Evolutionary conservation across 2,329 filamentous ascomycete species (phyloP).

Genomic region (Fusarium sambucinum): DNA sequence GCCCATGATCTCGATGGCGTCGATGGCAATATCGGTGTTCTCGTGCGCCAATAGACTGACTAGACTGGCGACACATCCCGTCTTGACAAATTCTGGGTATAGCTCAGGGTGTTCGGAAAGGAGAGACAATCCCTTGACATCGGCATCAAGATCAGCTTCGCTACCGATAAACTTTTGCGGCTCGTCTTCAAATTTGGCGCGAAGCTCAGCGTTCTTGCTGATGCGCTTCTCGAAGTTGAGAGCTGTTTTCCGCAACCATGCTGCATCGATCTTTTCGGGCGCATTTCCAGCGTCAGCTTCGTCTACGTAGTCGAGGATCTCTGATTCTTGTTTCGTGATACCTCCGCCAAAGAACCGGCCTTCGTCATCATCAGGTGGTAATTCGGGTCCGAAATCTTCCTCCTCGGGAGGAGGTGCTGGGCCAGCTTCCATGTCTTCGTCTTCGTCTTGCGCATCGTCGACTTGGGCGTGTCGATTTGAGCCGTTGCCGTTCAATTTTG

Average conservation of each 20-base stretch:
- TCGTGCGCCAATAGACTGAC: constrained; percentile 90
- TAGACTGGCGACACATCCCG: constrained; percentile 79
- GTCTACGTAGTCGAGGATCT: constrained; percentile 91
- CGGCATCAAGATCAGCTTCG: constrained; percentile 90
- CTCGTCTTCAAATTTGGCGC: constrained; percentile 84
- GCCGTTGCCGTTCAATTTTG: constrained; percentile 62
- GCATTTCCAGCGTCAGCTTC: constrained; percentile 54
- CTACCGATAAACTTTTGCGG: constrained; percentile 85
- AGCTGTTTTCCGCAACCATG: constrained; percentile 86
- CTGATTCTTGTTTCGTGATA: constrained; percentile 81
- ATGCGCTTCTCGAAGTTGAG: constrained; percentile 92
- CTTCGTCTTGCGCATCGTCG: constrained; percentile 59
- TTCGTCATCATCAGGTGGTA: constrained; percentile 74
- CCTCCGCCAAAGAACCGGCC: constrained; percentile 96
- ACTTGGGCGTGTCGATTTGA: constrained; percentile 61
- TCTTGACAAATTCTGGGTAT: constrained; percentile 81
- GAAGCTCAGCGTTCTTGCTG: constrained; percentile 87
- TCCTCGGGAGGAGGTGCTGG: constrained; percentile 64
- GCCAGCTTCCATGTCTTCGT: constrained; percentile 64
- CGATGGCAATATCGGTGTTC: constrained; percentile 96
- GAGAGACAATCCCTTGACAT: constrained; percentile 88
- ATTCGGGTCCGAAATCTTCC: constrained; percentile 60
- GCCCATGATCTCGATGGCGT: constrained; percentile 86
- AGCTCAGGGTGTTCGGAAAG: constrained; percentile 87
- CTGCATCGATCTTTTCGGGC: constrained; percentile 81